Evolutionary conservation across 768 basidiomycete genomes (phyloP).

Genomic region (Daedaleopsis nitida): DNA sequence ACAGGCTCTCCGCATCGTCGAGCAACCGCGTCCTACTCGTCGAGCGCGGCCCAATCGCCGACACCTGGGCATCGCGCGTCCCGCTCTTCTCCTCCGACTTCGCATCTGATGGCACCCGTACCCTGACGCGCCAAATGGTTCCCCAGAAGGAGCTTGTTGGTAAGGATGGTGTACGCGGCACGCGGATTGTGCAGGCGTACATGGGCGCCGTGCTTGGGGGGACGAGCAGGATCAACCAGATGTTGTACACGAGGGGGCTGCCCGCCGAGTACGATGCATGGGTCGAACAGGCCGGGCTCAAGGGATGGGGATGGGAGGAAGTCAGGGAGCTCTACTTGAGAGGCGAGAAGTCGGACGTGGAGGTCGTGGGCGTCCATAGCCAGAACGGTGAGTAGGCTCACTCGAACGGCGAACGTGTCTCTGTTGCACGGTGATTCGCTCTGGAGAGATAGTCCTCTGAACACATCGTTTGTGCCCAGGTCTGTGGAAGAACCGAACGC

Average conservation of each 20-base stretch:
- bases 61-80: conserved; percentile 31
- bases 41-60: conserved; percentile 28
- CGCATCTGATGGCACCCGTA: conserved; percentile 26
- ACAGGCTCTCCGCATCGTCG: conserved; percentile 36
- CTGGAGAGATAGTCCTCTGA: too few relatives aligned
- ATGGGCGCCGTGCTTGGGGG: conserved; percentile 46
- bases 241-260: conserved; percentile 34
- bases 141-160: conserved; percentile 8
- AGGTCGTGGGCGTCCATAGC: conserved; percentile 13
- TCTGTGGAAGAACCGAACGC: conserved; percentile 17
- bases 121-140: conserved; percentile 14
- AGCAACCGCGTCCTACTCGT: conserved; percentile 35
- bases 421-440: too few relatives aligned
- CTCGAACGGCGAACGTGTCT: too few relatives aligned
- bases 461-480: not conserved
- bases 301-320: conserved; percentile 39
- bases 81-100: conserved; percentile 36
- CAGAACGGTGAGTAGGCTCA: not conserved
- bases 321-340: conserved; percentile 37
- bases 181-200: conserved; percentile 23
- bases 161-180: not conserved
- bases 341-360: conserved; percentile 29
- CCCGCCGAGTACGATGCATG: conserved; percentile 37
- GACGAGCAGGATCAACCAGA: conserved; percentile 46
- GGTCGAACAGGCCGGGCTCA: conserved; percentile 26